phyloP scores from a whole-genome alignment of 164 flowering plant genomes.

The Annona cherimola region DNA sequence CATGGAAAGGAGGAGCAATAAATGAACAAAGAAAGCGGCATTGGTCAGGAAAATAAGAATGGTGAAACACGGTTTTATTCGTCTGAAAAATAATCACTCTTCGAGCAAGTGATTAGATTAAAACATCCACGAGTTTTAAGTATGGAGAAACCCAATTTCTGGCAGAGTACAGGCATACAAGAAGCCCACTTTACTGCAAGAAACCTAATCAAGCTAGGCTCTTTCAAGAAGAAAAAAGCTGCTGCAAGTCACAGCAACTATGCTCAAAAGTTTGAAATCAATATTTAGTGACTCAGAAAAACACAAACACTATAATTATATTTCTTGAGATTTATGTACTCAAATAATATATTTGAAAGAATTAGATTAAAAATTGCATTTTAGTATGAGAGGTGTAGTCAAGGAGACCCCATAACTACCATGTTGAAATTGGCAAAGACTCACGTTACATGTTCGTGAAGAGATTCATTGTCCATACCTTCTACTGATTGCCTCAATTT shows the following conservation, averaged over 20 bases:
- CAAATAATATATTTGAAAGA: background rate
- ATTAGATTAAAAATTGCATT: too few relatives aligned
- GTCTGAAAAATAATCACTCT: background rate
- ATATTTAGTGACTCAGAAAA: background rate
- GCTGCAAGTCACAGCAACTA: background rate
- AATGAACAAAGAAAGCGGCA: too few relatives aligned
- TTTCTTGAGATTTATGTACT: too few relatives aligned
- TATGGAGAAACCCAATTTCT: background rate
- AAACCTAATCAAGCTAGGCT: background rate
- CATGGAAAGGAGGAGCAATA: background rate
- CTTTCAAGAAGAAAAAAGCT: background rate
- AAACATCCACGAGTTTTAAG: background rate
- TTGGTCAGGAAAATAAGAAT: background rate
- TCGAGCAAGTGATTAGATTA: background rate
- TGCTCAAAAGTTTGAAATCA: background rate
- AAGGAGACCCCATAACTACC: background rate
- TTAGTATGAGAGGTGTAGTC: too few relatives aligned
- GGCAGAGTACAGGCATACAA: background rate
- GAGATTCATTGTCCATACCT: slow-evolving; percentile 38
- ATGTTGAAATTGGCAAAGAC: background rate
- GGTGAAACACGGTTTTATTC: background rate
- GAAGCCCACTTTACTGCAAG: background rate
- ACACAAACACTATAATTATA: too few relatives aligned
- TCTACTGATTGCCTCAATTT: slow-evolving; percentile 81
- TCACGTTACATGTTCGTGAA: background rate